Conservation (phyloP, 2,329 filamentous ascomycete species). For the Diaporthe humulicola region DNA sequence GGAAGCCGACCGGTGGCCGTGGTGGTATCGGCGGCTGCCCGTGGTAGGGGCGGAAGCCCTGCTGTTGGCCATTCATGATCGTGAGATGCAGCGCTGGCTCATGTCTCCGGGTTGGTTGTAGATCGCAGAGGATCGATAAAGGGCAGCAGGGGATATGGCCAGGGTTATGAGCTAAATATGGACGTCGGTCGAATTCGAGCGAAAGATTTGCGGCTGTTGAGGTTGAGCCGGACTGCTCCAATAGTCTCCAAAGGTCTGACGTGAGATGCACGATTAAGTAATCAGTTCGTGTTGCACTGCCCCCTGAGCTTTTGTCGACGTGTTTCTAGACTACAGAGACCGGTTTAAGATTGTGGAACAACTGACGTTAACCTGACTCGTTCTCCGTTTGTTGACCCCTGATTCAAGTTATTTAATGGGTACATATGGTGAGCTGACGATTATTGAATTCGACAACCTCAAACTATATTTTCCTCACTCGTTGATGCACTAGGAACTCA, state of each 20-base stretch:
- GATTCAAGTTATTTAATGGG: background rate
- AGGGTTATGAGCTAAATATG: slow-evolving; percentile 12
- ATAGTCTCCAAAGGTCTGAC: slow-evolving; percentile 23
- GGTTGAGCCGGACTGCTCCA: background rate
- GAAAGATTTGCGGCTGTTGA: slow-evolving; percentile 7
- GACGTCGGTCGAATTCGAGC: slow-evolving; percentile 12
- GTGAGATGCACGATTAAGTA: slow-evolving; percentile 29
- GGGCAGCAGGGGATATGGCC: background rate
- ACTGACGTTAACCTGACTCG: slow-evolving; percentile 19
- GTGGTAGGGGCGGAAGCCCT: background rate
- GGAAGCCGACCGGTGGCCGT: slow-evolving; percentile 7
- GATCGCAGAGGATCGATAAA: slow-evolving; percentile 14
- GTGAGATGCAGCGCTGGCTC: background rate
- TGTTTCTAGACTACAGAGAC: background rate
- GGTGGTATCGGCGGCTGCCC: slow-evolving; percentile 22
- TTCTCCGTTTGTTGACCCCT: background rate
- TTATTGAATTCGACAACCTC: background rate
- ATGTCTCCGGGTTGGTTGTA: background rate
- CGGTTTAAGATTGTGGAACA: slow-evolving; percentile 2
- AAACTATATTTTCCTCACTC: no score
- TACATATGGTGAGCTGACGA: background rate
- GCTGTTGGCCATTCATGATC: slow-evolving; percentile 41
- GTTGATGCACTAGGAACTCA: background rate
- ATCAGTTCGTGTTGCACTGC: slow-evolving; percentile 17
- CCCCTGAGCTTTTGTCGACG: background rate